A percentile compares a stretch with the other conserved stretches of the same genome.
These are phyloP conservation scores for Phytophthora capsici DNA, from an alignment of 352 stramenopile species.

Conservation along the genomic window DNA sequence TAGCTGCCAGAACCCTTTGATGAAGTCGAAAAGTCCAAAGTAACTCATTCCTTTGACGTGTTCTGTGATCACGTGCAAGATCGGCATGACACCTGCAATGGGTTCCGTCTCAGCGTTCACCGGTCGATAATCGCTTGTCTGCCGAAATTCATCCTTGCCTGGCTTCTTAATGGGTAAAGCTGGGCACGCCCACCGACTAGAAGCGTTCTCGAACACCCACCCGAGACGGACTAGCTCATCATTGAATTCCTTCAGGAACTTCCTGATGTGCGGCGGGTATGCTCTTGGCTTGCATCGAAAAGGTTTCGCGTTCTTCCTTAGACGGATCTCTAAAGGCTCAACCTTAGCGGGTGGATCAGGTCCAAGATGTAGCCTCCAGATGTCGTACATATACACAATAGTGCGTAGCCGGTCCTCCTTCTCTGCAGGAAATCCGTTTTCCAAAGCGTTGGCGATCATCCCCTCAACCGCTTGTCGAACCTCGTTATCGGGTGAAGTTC, in stretches of 20 bases:
- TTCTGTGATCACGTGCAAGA: not conserved
- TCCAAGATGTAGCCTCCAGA: not conserved
- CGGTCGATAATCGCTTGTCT: not conserved
- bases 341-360: not conserved
- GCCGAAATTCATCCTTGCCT: not conserved
- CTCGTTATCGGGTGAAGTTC: not conserved
- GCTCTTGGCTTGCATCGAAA: not conserved
- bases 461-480: slow-evolving; percentile 5
- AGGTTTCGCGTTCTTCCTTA: slow-evolving; percentile 1
- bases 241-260: not conserved
- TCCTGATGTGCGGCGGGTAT: not conserved
- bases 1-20: slow-evolving; percentile 7
- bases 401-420: not conserved
- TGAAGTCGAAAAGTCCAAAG: slow-evolving; percentile 5
- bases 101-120: not conserved
- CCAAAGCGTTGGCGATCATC: slow-evolving; percentile 4
- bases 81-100: slow-evolving; percentile 6
- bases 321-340: not conserved
- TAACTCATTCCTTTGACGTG: not conserved
- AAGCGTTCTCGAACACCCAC: not conserved
- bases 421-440: slow-evolving; percentile 4
- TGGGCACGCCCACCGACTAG: not conserved
- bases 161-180: not conserved
- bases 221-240: not conserved
- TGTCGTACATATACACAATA: not conserved